Conservation (phyloP, 2,329 filamentous ascomycete species). For the Paecilomyces formosus region DNA sequence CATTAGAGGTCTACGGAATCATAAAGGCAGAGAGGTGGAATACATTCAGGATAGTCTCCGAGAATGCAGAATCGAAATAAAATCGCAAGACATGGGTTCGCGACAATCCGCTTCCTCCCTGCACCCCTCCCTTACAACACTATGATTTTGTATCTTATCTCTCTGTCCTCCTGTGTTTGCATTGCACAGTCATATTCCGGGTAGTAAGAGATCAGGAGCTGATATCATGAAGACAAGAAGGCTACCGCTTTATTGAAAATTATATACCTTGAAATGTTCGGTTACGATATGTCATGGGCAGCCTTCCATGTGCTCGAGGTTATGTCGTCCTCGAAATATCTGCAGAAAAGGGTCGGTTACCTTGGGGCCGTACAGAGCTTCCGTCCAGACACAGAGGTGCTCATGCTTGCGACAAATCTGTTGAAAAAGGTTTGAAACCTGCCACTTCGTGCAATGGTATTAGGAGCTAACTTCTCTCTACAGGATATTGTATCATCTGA, state of each 20-base stretch:
- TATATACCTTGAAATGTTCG: conserved; percentile 97
- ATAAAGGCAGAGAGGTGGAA: conserved; percentile 90
- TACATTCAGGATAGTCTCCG: conserved; percentile 90
- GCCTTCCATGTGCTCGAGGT: conserved; percentile 97
- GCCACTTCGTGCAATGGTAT: neutral
- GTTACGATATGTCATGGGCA: conserved; percentile 99
- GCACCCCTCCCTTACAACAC: no score
- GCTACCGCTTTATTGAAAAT: conserved; percentile 92
- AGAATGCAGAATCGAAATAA: conserved; percentile 92
- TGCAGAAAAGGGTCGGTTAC: conserved; percentile 93
- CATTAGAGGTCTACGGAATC: conserved; percentile 88
- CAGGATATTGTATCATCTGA: conserved; percentile 57
- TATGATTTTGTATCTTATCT: neutral
- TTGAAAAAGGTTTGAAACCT: conserved; percentile 67
- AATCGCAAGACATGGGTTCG: conserved; percentile 84
- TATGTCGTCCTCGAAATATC: conserved; percentile 92
- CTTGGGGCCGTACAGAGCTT: conserved; percentile 94
- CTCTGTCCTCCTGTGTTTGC: neutral
- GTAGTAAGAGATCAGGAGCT: conserved; percentile 1
- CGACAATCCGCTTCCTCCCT: conserved; percentile 11
- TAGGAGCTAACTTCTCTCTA: conserved; percentile 8
- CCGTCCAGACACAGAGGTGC: conserved; percentile 85
- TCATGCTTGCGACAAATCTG: conserved; percentile 95
- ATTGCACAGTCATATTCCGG: neutral
- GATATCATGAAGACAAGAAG: conserved; percentile 64